Conservation (phyloP, 2,329 filamentous ascomycete genomes). For the Fusarium bulbicola region DNA sequence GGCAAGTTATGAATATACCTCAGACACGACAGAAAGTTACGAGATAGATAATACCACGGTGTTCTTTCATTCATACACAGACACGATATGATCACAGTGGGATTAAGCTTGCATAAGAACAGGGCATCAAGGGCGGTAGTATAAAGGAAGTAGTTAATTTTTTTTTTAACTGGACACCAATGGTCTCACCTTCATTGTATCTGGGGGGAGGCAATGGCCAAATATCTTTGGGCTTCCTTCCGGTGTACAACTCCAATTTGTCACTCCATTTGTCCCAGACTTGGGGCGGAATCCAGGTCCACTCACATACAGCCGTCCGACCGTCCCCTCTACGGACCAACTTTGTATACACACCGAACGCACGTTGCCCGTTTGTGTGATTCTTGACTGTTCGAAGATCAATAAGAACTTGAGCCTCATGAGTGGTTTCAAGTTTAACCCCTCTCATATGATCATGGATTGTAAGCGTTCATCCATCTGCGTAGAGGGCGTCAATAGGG, state of each 20-base stretch:
- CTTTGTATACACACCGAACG: neutral
- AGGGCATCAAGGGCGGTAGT: neutral
- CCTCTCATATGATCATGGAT: neutral
- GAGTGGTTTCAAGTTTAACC: too few species aligned
- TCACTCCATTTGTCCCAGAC: neutral
- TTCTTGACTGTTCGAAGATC: neutral
- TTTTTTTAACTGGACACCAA: neutral
- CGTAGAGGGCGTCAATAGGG: neutral
- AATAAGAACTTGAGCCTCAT: too few species aligned
- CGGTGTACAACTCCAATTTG: neutral
- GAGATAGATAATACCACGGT: too few species aligned
- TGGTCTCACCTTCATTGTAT: neutral
- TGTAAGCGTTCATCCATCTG: neutral
- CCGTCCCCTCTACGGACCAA: accelerated
- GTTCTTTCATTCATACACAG: neutral
- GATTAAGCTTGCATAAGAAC: too few species aligned
- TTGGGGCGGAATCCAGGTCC: neutral
- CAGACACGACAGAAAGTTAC: too few species aligned
- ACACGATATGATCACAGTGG: too few species aligned
- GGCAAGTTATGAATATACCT: too few species aligned
- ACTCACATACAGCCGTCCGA: neutral
- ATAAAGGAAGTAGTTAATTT: neutral
- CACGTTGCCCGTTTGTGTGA: neutral
- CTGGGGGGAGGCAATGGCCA: neutral
- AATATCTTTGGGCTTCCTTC: neutral